Evolutionary conservation across 2,329 filamentous ascomycete genomes (phyloP), one percentile per base, ranked within the genome.

Genomic region (Monosporascus sp.): DNA sequence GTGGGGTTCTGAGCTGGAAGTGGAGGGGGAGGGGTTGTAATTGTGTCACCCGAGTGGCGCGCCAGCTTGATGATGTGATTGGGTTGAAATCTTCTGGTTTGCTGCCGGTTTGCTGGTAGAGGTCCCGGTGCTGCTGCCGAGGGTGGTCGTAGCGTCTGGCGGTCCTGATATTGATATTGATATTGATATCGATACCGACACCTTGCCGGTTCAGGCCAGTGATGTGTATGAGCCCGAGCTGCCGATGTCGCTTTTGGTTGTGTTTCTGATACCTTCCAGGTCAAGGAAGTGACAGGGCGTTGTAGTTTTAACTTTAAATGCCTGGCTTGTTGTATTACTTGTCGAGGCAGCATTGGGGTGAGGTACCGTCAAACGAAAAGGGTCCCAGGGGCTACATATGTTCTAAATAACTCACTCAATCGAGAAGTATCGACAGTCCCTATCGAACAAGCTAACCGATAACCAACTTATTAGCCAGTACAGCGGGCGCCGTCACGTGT

Each of bases 1-100:
- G 49, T 43, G 48, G 53, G 35, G 50, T 48, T 35, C 50, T 51
- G 56, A 46, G 54, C 60, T 55, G 54, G 61, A 65, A 59, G 60
- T 35, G 24, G 63, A 68, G 65, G 65, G 62, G 65, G 66, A 66
- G 65, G 65, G 64, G 63, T 63, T 56, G 54, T 53, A 54, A 60
- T 48, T 35, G 54, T 63, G 58, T 57, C 57, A 50, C 56, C 60
- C 56, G 55, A 52, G 48, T 58, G 60, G 58, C 57, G 64, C 62
- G 61, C 62, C 61, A 62, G 58, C 55, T 61, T 60, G 62, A 50
- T 55, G 49, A 60, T 59, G 53, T 69, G 65, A 68, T 68, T 69
- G 66, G 66, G 8, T 11, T 7, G 22, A 46, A 26, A 46, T 22
- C 43, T 26, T 31, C 15, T 46, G 17, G 26, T n/a, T 41, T 41